These are phyloP conservation scores for Senna siamea DNA, from an alignment of 306 rosid genomes.

Conservation along the genomic window DNA sequence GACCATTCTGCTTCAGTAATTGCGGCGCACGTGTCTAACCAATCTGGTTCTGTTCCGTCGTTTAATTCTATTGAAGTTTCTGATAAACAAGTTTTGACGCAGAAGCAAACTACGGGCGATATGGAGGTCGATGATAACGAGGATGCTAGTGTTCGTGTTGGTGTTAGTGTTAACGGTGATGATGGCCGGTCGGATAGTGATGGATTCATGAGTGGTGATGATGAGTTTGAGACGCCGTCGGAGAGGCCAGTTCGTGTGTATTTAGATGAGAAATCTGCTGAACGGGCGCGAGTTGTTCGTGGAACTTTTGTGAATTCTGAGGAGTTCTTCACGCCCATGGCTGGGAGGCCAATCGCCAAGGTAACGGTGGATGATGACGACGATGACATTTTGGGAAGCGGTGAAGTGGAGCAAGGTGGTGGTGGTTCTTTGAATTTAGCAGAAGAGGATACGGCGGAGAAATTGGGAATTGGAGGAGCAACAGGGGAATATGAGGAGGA, in stretches of 20 bases:
- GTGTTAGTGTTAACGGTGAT: constrained; percentile 23
- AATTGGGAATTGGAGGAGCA: constrained; percentile 34
- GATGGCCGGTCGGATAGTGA: constrained; percentile 55
- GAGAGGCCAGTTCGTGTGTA: constrained; percentile 51
- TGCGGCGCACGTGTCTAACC: too few species aligned
- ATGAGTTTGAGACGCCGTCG: constrained; percentile 50
- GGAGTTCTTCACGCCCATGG: constrained; percentile 41
- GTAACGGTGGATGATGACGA: constrained; percentile 57
- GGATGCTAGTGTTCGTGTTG: constrained; percentile 9
- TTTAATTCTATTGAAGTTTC: constrained; percentile 37
- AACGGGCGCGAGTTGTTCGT: constrained; percentile 3
- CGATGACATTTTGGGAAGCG: constrained; percentile 29
- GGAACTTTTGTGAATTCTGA: constrained; percentile 32
- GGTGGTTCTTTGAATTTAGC: constrained; percentile 11
- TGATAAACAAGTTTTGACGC: constrained; percentile 15
- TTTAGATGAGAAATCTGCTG: constrained; percentile 22
- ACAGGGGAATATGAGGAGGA: constrained; percentile 26
- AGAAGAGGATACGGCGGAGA: constrained; percentile 38
- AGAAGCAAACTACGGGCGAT: constrained; percentile 22
- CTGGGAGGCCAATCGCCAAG: constrained; percentile 60
- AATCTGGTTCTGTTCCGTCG: constrained; percentile 44
- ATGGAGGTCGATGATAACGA: constrained; percentile 19
- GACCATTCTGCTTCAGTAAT: too few species aligned
- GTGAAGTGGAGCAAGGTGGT: constrained; percentile 33
- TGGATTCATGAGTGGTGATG: constrained; percentile 73